Evolutionary conservation across 202 grass and related monocot genomes (phyloP).

Genomic region (Setaria viridis): DNA sequence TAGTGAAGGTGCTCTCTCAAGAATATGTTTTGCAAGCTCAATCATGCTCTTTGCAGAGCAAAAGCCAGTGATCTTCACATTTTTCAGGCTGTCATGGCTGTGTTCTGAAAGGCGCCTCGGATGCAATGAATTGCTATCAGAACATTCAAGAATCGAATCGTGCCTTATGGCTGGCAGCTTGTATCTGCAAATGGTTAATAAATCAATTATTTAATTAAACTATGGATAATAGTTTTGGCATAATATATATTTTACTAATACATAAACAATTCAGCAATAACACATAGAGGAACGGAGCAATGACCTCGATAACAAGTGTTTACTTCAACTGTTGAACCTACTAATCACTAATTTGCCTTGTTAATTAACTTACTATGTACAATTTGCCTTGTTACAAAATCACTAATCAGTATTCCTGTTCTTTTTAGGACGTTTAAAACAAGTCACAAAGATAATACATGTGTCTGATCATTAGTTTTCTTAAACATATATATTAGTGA

Average conservation of each 20-base stretch:
- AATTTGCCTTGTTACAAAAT: not conserved
- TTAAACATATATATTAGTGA: not conserved
- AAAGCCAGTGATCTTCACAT: not conserved
- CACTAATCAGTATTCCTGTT: not conserved
- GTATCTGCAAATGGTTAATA: not conserved
- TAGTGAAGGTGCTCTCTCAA: not conserved
- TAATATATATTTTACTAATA: too few species aligned
- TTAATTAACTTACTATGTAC: not conserved
- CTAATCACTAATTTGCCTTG: too few species aligned
- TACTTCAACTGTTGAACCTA: not conserved
- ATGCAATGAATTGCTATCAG: not conserved
- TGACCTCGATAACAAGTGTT: not conserved
- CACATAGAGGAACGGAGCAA: not conserved
- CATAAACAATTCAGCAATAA: too few species aligned
- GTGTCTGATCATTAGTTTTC: not conserved
- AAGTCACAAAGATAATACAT: not conserved
- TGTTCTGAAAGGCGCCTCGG: not conserved
- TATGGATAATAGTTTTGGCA: not conserved
- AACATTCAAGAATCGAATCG: constrained; percentile 2
- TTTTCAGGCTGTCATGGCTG: not conserved
- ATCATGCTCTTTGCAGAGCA: constrained; percentile 20
- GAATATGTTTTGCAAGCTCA: not conserved
- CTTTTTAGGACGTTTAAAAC: not conserved
- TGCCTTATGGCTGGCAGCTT: not conserved
- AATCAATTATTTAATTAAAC: not conserved